These are phyloP conservation scores for Pelargonium fulgidum DNA, from an alignment of 441 rosid species.

Conservation along the genomic window DNA sequence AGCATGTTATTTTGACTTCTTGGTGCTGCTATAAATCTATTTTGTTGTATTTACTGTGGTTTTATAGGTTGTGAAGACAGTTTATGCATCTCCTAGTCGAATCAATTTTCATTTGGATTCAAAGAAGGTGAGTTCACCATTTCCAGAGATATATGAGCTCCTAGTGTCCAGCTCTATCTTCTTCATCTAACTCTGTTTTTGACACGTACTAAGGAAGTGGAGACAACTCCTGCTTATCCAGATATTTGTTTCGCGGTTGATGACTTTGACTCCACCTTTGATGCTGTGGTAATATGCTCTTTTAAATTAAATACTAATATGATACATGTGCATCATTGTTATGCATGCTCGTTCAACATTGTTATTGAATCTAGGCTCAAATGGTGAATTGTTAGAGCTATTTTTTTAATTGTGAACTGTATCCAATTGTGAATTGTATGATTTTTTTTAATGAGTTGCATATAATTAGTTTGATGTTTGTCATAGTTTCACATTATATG, in stretches of 20 bases:
- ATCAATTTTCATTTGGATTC: slow-evolving; percentile 87
- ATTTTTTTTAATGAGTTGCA: too few species aligned
- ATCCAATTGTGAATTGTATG: too few species aligned
- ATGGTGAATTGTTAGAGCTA: too few species aligned
- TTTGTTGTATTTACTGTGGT: slow-evolving; percentile 13
- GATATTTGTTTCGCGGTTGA: slow-evolving; percentile 92
- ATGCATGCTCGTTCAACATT: background rate
- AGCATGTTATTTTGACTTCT: slow-evolving; percentile 14
- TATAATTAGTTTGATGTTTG: too few species aligned
- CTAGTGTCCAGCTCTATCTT: slow-evolving; percentile 11
- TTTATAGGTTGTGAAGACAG: slow-evolving; percentile 82
- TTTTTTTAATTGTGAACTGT: too few species aligned
- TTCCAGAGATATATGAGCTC: background rate
- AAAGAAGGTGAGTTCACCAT: slow-evolving; percentile 54
- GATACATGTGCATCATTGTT: background rate
- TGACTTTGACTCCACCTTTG: slow-evolving; percentile 96
- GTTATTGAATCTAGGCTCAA: background rate
- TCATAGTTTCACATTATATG: too few species aligned
- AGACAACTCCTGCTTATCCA: slow-evolving; percentile 92
- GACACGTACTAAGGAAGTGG: slow-evolving; percentile 59
- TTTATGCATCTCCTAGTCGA: slow-evolving; percentile 93
- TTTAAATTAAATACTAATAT: background rate
- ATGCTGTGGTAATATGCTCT: slow-evolving; percentile 67
- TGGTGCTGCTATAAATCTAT: background rate
- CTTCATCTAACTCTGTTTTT: slow-evolving; percentile 26